Evolutionary conservation across 2,329 filamentous ascomycete species (phyloP).

Genomic region (Teratosphaeria destructans): DNA sequence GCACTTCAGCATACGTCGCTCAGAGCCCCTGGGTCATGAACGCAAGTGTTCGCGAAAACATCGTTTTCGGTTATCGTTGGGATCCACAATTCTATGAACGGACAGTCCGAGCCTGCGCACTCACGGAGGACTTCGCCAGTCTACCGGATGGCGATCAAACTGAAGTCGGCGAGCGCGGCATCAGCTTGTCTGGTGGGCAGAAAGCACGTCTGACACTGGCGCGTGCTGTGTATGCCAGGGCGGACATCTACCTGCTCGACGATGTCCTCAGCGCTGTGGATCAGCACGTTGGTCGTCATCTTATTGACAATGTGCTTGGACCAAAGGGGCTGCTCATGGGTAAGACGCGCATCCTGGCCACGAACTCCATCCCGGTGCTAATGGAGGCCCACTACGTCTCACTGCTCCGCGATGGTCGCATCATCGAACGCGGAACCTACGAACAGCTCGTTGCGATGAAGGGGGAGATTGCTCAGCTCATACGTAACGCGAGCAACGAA

Average conservation of each 20-base stretch:
- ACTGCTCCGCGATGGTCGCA: conserved; percentile 69
- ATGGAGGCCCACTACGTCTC: conserved; percentile 83
- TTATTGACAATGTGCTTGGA: conserved; percentile 90
- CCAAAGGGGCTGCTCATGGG: conserved; percentile 67
- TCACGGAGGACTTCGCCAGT: conserved; percentile 81
- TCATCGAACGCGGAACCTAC: conserved; percentile 83
- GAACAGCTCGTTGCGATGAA: conserved; percentile 88
- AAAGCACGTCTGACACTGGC: conserved; percentile 89
- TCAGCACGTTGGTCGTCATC: conserved; percentile 87
- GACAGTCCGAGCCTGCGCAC: conserved; percentile 81
- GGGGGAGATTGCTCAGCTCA: conserved; percentile 73
- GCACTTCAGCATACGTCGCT: conserved; percentile 79
- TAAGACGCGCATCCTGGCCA: conserved; percentile 88
- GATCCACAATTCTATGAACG: conserved; percentile 90
- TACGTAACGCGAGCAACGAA: conserved; percentile 60
- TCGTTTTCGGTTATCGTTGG: conserved; percentile 89
- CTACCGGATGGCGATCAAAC: conserved; percentile 94
- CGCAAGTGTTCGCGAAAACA: conserved; percentile 92
- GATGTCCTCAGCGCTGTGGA: conserved; percentile 96
- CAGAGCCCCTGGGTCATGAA: conserved; percentile 97
- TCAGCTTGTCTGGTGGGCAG: conserved; percentile 89
- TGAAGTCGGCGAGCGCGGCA: conserved; percentile 90
- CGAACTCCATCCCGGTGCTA: conserved; percentile 87
- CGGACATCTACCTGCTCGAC: conserved; percentile 92
- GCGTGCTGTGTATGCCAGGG: conserved; percentile 86